Percentiles rank a stretch among this genome's conserved stretches.
These are phyloP conservation scores for Podaxis carcinomalis DNA, from an alignment of 768 basidiomycete genomes.

Conservation along the genomic window DNA sequence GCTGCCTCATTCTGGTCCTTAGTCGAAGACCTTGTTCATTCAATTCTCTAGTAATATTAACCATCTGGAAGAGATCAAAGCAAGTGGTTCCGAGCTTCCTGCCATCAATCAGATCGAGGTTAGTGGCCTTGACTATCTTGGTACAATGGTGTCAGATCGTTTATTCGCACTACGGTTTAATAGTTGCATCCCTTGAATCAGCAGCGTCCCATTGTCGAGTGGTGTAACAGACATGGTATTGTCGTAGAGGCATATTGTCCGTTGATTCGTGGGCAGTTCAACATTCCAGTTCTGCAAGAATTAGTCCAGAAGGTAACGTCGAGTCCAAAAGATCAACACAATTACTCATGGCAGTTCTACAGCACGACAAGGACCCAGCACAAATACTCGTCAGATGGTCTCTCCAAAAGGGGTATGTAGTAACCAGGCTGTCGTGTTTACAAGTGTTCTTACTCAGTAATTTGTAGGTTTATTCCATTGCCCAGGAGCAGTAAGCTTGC, in stretches of 20 bases:
- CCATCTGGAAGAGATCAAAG: constrained; percentile 70
- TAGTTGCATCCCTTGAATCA: constrained; percentile 81
- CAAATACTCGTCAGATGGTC: constrained; percentile 91
- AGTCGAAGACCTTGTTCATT: not conserved
- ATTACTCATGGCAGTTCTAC: no score
- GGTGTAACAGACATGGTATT: constrained; percentile 58
- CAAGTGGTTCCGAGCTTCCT: constrained; percentile 58
- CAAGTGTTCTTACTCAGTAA: not conserved
- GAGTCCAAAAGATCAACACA: no score
- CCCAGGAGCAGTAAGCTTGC: constrained; percentile 73
- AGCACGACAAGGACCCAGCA: constrained; percentile 47
- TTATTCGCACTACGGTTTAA: not conserved
- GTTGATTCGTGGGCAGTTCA: constrained; percentile 57
- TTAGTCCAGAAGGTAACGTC: constrained; percentile 53
- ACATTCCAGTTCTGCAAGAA: constrained; percentile 46
- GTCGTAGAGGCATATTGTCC: constrained; percentile 74
- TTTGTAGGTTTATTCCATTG: constrained; percentile 69
- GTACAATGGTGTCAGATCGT: not conserved
- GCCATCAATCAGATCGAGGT: constrained; percentile 82
- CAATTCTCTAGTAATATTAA: constrained; percentile 27
- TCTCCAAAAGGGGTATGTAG: constrained; percentile 69
- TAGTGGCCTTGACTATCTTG: not conserved
- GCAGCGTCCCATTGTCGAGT: constrained; percentile 72
- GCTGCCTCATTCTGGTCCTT: constrained; percentile 17
- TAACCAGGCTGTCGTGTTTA: not conserved